Conservation (phyloP, 176 grass and related monocot genomes). For the Hyparrhenia diplandra region DNA sequence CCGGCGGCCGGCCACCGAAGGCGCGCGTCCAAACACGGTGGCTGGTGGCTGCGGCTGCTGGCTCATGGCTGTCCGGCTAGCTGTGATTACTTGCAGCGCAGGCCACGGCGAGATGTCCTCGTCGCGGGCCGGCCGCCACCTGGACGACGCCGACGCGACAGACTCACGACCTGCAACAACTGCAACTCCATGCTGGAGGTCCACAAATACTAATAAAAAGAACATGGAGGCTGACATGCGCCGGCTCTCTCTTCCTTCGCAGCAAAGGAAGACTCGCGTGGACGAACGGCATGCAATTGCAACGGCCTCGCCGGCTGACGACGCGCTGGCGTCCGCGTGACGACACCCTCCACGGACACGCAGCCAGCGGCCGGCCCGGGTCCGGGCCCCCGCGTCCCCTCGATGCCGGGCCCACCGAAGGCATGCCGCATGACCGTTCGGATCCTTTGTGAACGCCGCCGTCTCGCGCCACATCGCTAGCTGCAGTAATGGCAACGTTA, state of each 20-base stretch:
- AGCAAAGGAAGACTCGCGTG: neutral
- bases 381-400: neutral
- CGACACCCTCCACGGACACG: slow-evolving; percentile 32
- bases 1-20: too few species aligned
- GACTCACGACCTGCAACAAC: too few species aligned
- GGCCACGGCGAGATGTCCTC: neutral
- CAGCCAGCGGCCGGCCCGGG: neutral
- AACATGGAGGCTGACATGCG: too few species aligned
- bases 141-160: neutral
- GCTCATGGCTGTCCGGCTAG: too few species aligned
- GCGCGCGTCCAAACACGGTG: too few species aligned
- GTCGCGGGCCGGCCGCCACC: neutral
- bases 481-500: too few species aligned
- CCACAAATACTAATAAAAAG: too few species aligned
- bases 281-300: too few species aligned
- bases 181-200: too few species aligned
- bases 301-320: neutral
- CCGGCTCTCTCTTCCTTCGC: too few species aligned
- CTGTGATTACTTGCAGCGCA: too few species aligned
- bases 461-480: neutral
- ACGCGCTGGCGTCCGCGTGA: slow-evolving; percentile 53
- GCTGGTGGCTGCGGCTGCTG: too few species aligned
- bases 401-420: neutral
- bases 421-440: neutral
- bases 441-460: slow-evolving; percentile 24